Conservation (phyloP, 1,284 basidiomycete genomes). For the Sphagnurus paluster region DNA sequence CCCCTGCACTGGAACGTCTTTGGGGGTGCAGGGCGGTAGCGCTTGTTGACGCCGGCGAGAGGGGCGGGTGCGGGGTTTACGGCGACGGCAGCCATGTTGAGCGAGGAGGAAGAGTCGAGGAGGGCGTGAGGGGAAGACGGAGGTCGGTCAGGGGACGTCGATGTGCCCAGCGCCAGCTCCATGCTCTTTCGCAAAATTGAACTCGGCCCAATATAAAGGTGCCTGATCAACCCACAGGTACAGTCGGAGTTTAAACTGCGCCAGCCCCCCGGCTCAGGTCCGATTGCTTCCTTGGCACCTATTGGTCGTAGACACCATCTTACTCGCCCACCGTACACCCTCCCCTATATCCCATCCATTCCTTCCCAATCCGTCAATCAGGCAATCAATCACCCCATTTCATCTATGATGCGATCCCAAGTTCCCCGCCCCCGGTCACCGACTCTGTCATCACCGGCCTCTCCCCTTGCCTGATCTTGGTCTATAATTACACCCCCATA, state of each 20-base stretch:
- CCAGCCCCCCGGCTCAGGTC: neutral
- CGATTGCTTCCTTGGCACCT: too few species aligned
- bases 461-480: too few species aligned
- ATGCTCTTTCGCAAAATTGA: conserved; percentile 15
- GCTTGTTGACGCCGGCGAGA: conserved; percentile 45
- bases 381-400: too few species aligned
- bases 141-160: conserved; percentile 32
- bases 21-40: conserved; percentile 74
- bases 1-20: conserved; percentile 96
- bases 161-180: conserved; percentile 31
- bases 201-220: neutral
- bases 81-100: conserved; percentile 28
- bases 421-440: too few species aligned
- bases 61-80: conserved; percentile 17
- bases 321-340: too few species aligned
- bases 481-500: too few species aligned
- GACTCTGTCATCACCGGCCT: too few species aligned
- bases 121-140: conserved; percentile 26
- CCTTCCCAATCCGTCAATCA: too few species aligned
- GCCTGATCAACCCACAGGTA: neutral
- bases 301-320: too few species aligned
- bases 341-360: too few species aligned
- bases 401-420: too few species aligned
- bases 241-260: neutral
- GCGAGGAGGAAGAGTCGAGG: conserved; percentile 4